Evolutionary conservation across 2,329 filamentous ascomycete genomes (phyloP).

Genomic region (Aspergillus pseudonomiae): DNA sequence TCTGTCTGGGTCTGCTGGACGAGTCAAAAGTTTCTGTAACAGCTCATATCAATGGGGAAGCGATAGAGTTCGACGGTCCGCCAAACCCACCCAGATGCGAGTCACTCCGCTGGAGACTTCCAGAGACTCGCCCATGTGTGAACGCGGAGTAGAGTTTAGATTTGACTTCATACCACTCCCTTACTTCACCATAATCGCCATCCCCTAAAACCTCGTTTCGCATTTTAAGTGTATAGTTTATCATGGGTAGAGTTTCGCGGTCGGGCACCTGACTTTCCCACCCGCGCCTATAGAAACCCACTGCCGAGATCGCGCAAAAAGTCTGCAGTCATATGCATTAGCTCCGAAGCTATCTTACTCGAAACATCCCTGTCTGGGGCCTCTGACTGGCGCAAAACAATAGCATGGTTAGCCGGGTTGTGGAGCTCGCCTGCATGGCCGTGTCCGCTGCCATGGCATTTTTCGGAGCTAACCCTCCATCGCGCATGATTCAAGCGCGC

Average conservation of each 20-base stretch:
- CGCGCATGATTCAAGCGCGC: background rate
- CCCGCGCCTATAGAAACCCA: slow-evolving; percentile 1
- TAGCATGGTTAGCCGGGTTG: slow-evolving; percentile 11
- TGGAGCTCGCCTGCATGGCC: slow-evolving; percentile 11
- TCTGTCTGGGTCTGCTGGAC: background rate
- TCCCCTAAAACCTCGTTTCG: background rate
- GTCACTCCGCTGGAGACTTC: background rate
- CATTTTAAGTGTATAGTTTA: slow-evolving; percentile 5
- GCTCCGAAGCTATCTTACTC: slow-evolving; percentile 13
- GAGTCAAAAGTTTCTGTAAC: background rate
- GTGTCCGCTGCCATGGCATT: background rate
- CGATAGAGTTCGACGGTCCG: slow-evolving; percentile 1
- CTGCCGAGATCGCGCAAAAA: slow-evolving; percentile 3
- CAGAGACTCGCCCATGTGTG: background rate
- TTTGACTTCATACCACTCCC: background rate
- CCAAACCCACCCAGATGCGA: background rate
- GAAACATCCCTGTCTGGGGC: slow-evolving; percentile 12
- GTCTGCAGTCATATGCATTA: slow-evolving; percentile 17
- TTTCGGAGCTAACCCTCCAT: background rate
- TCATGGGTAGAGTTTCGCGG: slow-evolving; percentile 3
- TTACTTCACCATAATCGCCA: background rate
- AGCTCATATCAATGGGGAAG: slow-evolving; percentile 1
- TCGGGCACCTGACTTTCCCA: background rate
- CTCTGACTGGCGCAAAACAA: slow-evolving; percentile 9
- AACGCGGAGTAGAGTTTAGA: background rate